phyloP scores from a whole-genome alignment of 768 basidiomycete species.

The Auricularia heimuer region DNA sequence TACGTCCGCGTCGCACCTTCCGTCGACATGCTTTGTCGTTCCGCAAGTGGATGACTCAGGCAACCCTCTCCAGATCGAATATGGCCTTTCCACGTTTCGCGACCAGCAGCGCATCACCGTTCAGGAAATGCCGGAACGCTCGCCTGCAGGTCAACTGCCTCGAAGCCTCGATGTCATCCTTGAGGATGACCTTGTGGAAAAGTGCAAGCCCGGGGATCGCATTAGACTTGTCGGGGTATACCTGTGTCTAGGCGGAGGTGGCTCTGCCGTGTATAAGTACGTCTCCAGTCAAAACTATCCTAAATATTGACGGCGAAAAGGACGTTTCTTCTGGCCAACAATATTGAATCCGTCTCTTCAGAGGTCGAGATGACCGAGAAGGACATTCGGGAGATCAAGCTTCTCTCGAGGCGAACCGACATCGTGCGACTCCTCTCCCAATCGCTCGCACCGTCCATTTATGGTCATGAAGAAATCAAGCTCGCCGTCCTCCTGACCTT shows the following conservation, averaged over 20 bases:
- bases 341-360: slow-evolving; percentile 87
- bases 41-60: slow-evolving; percentile 92
- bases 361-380: slow-evolving; percentile 88
- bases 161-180: slow-evolving; percentile 92
- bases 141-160: slow-evolving; percentile 93
- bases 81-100: slow-evolving; percentile 80
- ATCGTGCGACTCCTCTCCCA: slow-evolving; percentile 85
- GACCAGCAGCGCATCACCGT: slow-evolving; percentile 98
- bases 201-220: slow-evolving; percentile 95
- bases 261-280: slow-evolving; percentile 89
- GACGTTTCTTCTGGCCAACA: slow-evolving; percentile 88
- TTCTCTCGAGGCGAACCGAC: slow-evolving; percentile 75
- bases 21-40: slow-evolving; percentile 75
- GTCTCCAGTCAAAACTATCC: slow-evolving; percentile 13
- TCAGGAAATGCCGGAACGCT: slow-evolving; percentile 99
- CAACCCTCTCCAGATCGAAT: slow-evolving; percentile 79
- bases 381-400: slow-evolving; percentile 94
- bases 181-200: slow-evolving; percentile 94
- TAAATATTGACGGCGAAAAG: slow-evolving; percentile 30
- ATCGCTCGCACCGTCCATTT: slow-evolving; percentile 96
- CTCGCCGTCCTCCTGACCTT: slow-evolving; percentile 91
- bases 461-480: slow-evolving; percentile 98
- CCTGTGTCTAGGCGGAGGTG: slow-evolving; percentile 86
- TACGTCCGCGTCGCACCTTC: slow-evolving; percentile 75
- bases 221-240: slow-evolving; percentile 95